phyloP scores from a whole-genome alignment of 2,329 filamentous ascomycete species.

The Diaporthe sp. region DNA sequence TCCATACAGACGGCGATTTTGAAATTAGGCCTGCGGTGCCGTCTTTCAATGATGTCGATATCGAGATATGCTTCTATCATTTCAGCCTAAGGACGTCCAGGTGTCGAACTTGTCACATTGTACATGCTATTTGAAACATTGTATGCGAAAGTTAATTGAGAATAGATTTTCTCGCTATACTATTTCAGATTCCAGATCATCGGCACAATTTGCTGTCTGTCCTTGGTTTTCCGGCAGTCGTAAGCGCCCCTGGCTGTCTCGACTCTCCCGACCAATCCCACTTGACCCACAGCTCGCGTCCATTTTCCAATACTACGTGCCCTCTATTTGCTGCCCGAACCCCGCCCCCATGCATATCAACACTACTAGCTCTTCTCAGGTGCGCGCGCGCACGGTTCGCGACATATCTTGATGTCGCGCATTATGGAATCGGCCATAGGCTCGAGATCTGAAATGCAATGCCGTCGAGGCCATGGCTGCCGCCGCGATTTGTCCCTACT shows the following conservation, averaged over 20 bases:
- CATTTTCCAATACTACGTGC: not conserved
- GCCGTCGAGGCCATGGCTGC: not conserved
- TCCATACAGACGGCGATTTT: not conserved
- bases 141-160: not conserved
- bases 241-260: not conserved
- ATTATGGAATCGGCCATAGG: not conserved
- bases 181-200: not conserved
- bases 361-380: not conserved
- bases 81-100: not conserved
- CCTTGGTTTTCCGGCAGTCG: not conserved
- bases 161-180: too few relatives aligned
- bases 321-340: not conserved
- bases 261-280: not conserved
- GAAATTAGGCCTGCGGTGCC: not conserved
- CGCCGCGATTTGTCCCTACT: not conserved
- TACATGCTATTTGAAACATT: not conserved
- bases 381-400: not conserved
- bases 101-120: not conserved
- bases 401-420: not conserved
- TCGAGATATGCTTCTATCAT: too few relatives aligned
- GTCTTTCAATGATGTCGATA: not conserved
- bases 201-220: not conserved
- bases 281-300: not conserved
- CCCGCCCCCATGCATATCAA: constrained; percentile 1
- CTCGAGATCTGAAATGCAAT: not conserved